Percentiles rank a stretch among this genome's conserved stretches.
phyloP scores from a whole-genome alignment of 2,329 filamentous ascomycete species.

The Paracorniculantispora psalliotae region DNA sequence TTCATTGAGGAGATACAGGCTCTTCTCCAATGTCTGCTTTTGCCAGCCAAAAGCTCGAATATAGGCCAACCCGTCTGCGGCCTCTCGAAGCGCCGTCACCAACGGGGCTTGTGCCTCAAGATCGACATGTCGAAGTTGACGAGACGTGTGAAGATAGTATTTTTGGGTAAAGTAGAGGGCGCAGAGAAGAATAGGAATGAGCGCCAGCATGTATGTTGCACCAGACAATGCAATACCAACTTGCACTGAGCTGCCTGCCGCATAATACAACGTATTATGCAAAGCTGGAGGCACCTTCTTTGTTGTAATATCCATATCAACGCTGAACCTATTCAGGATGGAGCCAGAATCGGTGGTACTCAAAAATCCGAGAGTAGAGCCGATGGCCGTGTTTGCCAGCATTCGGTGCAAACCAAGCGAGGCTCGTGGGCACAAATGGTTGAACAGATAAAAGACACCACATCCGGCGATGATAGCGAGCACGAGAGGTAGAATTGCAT shows the following conservation, averaged over 20 bases:
- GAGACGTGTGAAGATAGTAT: conserved; percentile 4
- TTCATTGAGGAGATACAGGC: not conserved
- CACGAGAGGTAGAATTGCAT: not conserved
- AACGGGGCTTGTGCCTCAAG: not conserved
- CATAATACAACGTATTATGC: not conserved
- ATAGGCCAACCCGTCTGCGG: not conserved
- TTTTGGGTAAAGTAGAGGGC: not conserved
- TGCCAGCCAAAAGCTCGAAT: conserved; percentile 2
- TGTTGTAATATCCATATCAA: not conserved
- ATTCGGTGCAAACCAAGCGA: not conserved
- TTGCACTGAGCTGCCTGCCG: not conserved
- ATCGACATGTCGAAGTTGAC: not conserved
- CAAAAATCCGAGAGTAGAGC: not conserved
- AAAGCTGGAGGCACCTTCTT: not conserved
- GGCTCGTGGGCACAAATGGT: not conserved
- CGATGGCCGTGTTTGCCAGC: not conserved
- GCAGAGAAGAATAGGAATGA: not conserved
- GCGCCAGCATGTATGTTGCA: not conserved
- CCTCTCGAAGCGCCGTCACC: not conserved
- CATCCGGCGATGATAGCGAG: not conserved
- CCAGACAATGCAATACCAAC: not conserved
- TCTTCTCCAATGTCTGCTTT: accelerated
- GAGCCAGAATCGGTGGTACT: not conserved
- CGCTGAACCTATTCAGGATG: not conserved
- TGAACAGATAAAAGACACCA: not conserved